Conservation (phyloP, 805 yeast species). For the Monosporozyma servazzii region DNA sequence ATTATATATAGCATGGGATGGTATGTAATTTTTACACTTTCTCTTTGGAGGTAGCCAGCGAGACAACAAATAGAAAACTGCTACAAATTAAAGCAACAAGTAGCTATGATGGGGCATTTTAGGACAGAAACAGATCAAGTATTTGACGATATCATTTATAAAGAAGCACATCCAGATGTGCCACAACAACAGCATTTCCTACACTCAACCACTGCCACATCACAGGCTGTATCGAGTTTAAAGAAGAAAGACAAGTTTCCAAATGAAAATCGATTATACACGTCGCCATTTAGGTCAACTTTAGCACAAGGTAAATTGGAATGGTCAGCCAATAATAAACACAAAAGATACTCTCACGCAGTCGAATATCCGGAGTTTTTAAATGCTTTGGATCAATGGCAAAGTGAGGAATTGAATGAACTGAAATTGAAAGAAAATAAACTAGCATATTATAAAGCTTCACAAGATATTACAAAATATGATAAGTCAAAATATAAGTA, state of each 20-base stretch:
- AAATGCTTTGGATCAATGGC: slow-evolving; percentile 18
- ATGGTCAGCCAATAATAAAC: slow-evolving; percentile 12
- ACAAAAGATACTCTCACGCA: slow-evolving; percentile 20
- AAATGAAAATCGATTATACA: background rate
- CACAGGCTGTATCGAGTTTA: background rate
- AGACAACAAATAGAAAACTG: too few relatives aligned
- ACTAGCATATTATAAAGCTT: slow-evolving; percentile 16
- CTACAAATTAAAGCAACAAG: too few relatives aligned
- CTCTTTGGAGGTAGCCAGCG: too few relatives aligned
- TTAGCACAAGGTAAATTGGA: slow-evolving; percentile 13
- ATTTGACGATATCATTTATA: slow-evolving; percentile 1
- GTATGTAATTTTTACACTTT: too few relatives aligned
- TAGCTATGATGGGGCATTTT: background rate
- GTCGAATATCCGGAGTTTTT: slow-evolving; percentile 20
- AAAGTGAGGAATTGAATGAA: slow-evolving; percentile 12
- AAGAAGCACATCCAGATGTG: background rate
- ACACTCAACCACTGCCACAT: background rate
- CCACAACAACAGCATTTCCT: background rate
- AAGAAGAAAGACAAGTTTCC: background rate
- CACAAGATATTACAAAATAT: slow-evolving; percentile 12
- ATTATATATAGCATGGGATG: too few relatives aligned
- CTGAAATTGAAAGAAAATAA: slow-evolving; percentile 18
- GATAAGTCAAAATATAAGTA: slow-evolving; percentile 1
- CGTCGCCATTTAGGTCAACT: slow-evolving; percentile 9
- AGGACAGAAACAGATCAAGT: slow-evolving; percentile 1